These are phyloP conservation scores for Arabidopsis hybrid DNA, from an alignment of 441 rosid genomes.

Conservation along the genomic window DNA sequence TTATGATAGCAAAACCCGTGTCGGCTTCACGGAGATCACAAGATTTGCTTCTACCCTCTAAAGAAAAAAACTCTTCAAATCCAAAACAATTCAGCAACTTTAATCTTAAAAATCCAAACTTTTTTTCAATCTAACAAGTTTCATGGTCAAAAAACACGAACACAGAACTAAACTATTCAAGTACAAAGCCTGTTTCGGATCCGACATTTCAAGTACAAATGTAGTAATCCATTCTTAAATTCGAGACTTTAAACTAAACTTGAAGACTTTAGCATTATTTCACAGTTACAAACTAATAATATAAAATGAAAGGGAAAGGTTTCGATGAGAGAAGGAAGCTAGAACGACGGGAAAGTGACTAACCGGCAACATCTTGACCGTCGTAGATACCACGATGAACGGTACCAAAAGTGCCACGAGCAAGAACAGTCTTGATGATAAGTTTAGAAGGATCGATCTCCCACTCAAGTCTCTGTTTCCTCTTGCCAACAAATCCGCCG, in stretches of 20 bases:
- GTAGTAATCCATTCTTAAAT: neutral
- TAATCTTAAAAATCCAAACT: conserved; percentile 13
- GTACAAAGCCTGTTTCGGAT: conserved; percentile 17
- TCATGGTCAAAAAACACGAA: neutral
- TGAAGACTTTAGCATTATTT: neutral
- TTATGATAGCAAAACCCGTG: conserved; percentile 56
- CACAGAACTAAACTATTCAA: conserved; percentile 1
- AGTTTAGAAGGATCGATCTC: conserved; percentile 95
- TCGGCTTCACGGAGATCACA: conserved; percentile 59
- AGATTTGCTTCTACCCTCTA: conserved; percentile 47
- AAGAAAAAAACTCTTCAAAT: conserved; percentile 31
- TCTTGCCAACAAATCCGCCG: conserved; percentile 29
- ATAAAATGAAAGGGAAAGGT: neutral
- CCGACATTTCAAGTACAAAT: conserved; percentile 1
- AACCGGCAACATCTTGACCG: conserved; percentile 91
- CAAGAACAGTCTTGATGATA: conserved; percentile 78
- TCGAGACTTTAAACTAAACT: neutral
- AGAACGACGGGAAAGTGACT: conserved; percentile 42
- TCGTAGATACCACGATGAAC: conserved; percentile 96
- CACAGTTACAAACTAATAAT: too few species aligned
- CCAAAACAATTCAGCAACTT: neutral
- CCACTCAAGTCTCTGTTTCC: conserved; percentile 76
- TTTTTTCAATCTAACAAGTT: conserved; percentile 29
- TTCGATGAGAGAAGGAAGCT: neutral
- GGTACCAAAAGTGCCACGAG: conserved; percentile 95